phyloP scores from a whole-genome alignment of 2,329 filamentous ascomycete genomes.

The Fusarium buharicum region DNA sequence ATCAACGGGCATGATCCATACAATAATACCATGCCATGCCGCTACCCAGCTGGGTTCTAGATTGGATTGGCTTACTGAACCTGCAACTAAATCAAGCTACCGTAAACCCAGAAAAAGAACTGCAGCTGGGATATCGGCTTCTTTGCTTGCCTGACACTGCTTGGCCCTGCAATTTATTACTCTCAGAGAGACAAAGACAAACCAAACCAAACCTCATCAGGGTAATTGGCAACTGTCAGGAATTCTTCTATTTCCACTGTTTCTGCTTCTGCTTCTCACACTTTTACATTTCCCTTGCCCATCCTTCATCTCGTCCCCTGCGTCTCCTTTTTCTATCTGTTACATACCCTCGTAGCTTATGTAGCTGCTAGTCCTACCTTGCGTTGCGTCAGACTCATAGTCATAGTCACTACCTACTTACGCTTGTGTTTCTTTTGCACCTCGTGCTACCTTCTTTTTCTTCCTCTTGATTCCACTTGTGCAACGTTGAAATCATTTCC shows the following conservation, averaged over 20 bases:
- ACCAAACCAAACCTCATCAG: constrained; percentile 4
- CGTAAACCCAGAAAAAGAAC: constrained; percentile 21
- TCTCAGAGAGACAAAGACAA: constrained; percentile 9
- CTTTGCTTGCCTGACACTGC: constrained; percentile 28
- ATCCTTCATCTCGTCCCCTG: constrained; percentile 14
- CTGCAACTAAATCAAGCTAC: constrained; percentile 23
- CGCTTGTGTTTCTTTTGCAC: constrained; percentile 15
- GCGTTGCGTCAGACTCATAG: constrained; percentile 15
- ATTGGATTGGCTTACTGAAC: constrained; percentile 12
- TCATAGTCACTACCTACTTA: constrained; percentile 9
- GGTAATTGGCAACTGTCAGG: constrained; percentile 24
- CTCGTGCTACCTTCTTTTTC: constrained; percentile 9
- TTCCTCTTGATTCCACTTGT: constrained; percentile 6
- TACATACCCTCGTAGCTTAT: constrained; percentile 25
- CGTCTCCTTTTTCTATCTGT: constrained; percentile 18
- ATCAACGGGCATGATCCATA: constrained; percentile 18
- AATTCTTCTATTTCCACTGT: constrained; percentile 35
- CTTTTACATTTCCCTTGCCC: constrained; percentile 11
- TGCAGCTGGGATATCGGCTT: constrained; percentile 23
- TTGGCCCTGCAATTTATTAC: constrained; percentile 18
- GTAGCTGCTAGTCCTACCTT: constrained; percentile 30
- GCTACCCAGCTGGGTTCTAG: constrained; percentile 33
- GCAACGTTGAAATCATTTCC: background rate
- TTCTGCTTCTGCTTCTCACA: constrained; percentile 5
- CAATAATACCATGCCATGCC: constrained; percentile 13